Evolutionary conservation across 179 eudicot species (phyloP).

Genomic region (Beta lomatogona): DNA sequence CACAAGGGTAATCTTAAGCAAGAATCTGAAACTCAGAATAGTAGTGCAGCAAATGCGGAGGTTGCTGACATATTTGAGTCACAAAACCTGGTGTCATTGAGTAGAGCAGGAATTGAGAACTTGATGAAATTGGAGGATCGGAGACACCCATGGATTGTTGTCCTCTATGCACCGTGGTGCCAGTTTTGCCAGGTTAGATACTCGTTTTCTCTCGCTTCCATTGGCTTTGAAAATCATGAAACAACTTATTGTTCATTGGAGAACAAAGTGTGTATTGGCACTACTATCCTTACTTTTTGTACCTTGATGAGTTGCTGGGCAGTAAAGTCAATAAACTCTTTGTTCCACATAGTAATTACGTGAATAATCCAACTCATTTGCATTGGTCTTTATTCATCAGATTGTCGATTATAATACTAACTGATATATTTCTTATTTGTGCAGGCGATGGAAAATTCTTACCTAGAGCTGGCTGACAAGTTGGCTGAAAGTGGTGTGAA

Average conservation of each 20-base stretch:
- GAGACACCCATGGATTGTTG: slow-evolving; percentile 84
- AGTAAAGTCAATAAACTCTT: no score
- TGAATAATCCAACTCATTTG: not conserved
- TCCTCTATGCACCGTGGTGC: slow-evolving; percentile 99
- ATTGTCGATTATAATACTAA: not conserved
- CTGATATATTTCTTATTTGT: slow-evolving; percentile 6
- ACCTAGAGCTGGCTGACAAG: slow-evolving; percentile 77
- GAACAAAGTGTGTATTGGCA: no score
- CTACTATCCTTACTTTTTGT: no score
- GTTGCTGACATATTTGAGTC: slow-evolving; percentile 63
- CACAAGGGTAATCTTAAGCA: slow-evolving; percentile 92
- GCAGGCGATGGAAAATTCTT: slow-evolving; percentile 92
- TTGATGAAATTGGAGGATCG: slow-evolving; percentile 62
- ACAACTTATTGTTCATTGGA: no score
- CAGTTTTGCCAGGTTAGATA: slow-evolving; percentile 73
- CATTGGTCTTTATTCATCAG: not conserved
- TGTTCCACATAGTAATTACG: no score
- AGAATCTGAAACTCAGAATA: slow-evolving; percentile 41
- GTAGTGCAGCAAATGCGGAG: slow-evolving; percentile 46
- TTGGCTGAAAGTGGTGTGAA: slow-evolving; percentile 76
- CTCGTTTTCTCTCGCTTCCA: not conserved
- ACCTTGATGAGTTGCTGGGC: no score
- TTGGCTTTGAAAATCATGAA: no score
- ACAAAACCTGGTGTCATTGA: slow-evolving; percentile 54
- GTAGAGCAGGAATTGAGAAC: slow-evolving; percentile 77